Conservation (phyloP, 2,329 filamentous ascomycete genomes). For the Colletotrichum aenigma region DNA sequence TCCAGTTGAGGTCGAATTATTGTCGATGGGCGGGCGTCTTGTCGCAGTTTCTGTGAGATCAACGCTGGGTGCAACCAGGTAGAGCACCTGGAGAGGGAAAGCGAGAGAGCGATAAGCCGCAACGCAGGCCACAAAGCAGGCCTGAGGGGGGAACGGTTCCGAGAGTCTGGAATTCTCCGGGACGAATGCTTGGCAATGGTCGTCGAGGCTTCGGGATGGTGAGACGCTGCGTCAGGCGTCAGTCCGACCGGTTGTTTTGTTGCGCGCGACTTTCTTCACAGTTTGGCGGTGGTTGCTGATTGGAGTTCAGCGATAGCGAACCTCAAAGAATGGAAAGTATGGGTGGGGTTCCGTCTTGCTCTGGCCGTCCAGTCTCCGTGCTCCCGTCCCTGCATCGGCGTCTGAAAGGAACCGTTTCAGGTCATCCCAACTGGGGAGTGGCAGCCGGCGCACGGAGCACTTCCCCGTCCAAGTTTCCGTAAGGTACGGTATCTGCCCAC, state of each 20-base stretch:
- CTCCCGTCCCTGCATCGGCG: not conserved
- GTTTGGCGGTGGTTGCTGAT: not conserved
- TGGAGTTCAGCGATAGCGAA: not conserved
- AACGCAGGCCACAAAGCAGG: not conserved
- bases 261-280: not conserved
- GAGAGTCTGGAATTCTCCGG: not conserved
- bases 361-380: not conserved
- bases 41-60: not conserved
- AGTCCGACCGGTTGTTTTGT: not conserved
- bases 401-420: not conserved
- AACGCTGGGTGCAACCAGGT: not conserved
- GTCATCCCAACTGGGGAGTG: not conserved
- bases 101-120: not conserved
- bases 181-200: not conserved
- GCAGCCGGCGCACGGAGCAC: not conserved
- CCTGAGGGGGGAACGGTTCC: not conserved
- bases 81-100: not conserved
- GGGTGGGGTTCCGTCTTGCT: not conserved
- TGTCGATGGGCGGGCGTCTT: not conserved
- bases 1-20: not conserved
- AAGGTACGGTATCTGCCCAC: not conserved
- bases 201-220: not conserved
- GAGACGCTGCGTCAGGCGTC: not conserved
- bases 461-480: not conserved
- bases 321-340: not conserved